Evolutionary conservation across 2,329 filamentous ascomycete genomes (phyloP).

Genomic region (Mollisiaceae sp.): DNA sequence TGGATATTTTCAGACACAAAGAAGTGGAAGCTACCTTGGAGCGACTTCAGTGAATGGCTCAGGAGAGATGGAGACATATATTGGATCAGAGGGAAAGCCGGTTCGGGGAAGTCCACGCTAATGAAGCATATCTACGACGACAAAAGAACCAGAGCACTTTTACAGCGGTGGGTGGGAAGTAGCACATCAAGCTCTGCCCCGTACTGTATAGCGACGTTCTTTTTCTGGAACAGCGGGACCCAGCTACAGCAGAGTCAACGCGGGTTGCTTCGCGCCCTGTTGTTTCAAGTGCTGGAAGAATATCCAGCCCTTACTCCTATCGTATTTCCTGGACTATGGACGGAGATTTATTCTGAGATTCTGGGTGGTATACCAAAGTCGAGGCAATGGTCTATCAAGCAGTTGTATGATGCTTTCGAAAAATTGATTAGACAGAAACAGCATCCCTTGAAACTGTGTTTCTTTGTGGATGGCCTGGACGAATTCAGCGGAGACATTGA

Average conservation of each 20-base stretch:
- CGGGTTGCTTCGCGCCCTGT: not conserved
- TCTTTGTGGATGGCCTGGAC: slow-evolving; percentile 25
- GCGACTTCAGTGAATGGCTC: not conserved
- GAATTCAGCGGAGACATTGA: slow-evolving; percentile 19
- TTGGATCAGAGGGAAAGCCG: not conserved
- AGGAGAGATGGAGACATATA: not conserved
- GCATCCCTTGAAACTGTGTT: not conserved
- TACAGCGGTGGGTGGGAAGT: not conserved
- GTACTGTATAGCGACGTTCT: not conserved
- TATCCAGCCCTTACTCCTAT: not conserved
- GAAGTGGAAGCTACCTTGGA: not conserved
- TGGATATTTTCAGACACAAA: not conserved
- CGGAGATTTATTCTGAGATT: not conserved
- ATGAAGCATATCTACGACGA: slow-evolving; percentile 6
- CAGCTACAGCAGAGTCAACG: not conserved
- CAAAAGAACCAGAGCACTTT: not conserved
- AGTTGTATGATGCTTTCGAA: not conserved
- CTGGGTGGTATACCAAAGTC: too few relatives aligned
- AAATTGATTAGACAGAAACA: not conserved
- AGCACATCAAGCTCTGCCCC: not conserved
- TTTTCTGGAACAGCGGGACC: slow-evolving; percentile 4
- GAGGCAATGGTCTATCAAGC: not conserved
- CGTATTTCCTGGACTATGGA: not conserved
- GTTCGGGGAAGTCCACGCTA: not conserved
- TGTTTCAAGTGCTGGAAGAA: not conserved